Conservation (phyloP, 2,329 filamentous ascomycete genomes). For the Aspergillus hiratsukae region DNA sequence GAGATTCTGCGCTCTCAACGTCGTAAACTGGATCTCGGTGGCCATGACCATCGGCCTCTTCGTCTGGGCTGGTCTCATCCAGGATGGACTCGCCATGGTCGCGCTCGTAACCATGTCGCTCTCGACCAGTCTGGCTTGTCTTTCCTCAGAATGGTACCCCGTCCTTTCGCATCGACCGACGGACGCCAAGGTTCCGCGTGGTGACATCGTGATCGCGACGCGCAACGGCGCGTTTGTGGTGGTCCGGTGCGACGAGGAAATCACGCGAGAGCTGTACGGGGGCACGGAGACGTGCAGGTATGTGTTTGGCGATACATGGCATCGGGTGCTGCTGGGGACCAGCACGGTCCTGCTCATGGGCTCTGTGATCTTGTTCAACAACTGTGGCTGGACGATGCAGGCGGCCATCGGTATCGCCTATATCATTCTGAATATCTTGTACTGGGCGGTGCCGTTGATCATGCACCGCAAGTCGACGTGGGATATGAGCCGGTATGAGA, state of each 20-base stretch:
- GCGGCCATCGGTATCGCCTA: slow-evolving; percentile 56
- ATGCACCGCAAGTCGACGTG: slow-evolving; percentile 47
- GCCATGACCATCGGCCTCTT: slow-evolving; percentile 24
- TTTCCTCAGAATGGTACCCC: slow-evolving; percentile 56
- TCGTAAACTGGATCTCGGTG: slow-evolving; percentile 51
- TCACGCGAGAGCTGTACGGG: slow-evolving; percentile 59
- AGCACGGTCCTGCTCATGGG: slow-evolving; percentile 60
- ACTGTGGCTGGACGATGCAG: slow-evolving; percentile 59
- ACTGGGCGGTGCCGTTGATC: slow-evolving; percentile 54
- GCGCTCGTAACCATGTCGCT: slow-evolving; percentile 51
- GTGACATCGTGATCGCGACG: slow-evolving; percentile 60
- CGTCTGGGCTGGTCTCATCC: slow-evolving; percentile 26
- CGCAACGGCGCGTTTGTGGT: slow-evolving; percentile 58
- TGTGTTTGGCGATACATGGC: slow-evolving; percentile 43
- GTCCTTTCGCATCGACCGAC: slow-evolving; percentile 50
- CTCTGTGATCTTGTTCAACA: slow-evolving; percentile 57
- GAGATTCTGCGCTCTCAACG: slow-evolving; percentile 52
- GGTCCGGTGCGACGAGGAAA: slow-evolving; percentile 55
- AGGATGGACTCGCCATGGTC: slow-evolving; percentile 50
- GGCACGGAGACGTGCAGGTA: slow-evolving; percentile 60
- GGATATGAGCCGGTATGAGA: slow-evolving; percentile 53
- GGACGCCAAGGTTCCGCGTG: slow-evolving; percentile 47
- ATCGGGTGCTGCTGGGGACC: slow-evolving; percentile 53
- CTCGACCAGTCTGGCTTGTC: slow-evolving; percentile 52
- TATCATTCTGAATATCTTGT: slow-evolving; percentile 56